Conservation (phyloP, 179 eudicot genomes). For the Kewa caespitosa region DNA sequence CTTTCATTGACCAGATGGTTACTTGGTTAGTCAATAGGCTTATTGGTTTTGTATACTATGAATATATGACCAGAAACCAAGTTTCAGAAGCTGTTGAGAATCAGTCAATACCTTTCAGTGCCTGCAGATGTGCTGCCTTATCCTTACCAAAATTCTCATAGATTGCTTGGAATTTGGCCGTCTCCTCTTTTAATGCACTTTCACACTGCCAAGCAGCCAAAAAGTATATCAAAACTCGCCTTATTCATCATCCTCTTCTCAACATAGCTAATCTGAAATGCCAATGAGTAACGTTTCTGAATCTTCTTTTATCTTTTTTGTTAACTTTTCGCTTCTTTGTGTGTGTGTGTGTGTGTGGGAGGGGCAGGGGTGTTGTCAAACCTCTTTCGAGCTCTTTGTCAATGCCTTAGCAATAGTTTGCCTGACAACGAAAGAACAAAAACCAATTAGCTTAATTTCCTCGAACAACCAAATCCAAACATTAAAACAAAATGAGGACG, state of each 20-base stretch:
- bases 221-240: background rate
- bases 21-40: background rate
- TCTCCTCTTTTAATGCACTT: conserved; percentile 68
- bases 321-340: background rate
- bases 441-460: background rate
- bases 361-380: too few species aligned
- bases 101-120: conserved; percentile 59
- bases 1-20: background rate
- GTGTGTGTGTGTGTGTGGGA: background rate
- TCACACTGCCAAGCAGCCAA: conserved; percentile 61
- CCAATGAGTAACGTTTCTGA: too few species aligned
- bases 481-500: background rate
- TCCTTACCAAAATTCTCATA: conserved; percentile 76
- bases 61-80: background rate
- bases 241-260: background rate
- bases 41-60: background rate
- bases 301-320: background rate
- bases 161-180: conserved; percentile 63
- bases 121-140: conserved; percentile 68
- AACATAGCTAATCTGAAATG: too few species aligned
- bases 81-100: background rate
- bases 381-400: conserved; percentile 93
- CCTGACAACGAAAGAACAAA: conserved; percentile 37
- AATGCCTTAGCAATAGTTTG: conserved; percentile 73
- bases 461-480: background rate